phyloP scores from a whole-genome alignment of 257 asterid species.

The Euphrasia confusa region DNA sequence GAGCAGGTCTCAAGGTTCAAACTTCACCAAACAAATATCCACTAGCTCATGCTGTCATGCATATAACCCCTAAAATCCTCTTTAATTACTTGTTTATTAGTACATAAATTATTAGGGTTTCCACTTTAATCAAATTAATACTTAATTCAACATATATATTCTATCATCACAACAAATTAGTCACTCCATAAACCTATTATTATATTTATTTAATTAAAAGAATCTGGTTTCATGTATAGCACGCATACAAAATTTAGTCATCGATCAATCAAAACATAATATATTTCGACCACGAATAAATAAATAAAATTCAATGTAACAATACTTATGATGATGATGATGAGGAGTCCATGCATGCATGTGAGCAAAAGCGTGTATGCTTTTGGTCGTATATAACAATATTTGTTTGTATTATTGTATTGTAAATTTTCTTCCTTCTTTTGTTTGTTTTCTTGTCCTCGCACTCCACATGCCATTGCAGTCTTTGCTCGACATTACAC shows the following conservation, averaged over 20 bases:
- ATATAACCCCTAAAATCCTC: constrained; percentile 14
- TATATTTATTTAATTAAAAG: no score
- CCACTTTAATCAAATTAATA: no score
- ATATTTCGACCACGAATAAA: no score
- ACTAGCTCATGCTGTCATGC: not conserved
- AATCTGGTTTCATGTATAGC: no score
- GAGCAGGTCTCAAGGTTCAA: constrained; percentile 18
- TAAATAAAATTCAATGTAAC: not conserved
- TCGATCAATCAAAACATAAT: no score
- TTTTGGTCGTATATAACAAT: not conserved
- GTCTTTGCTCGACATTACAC: not conserved
- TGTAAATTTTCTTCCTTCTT: not conserved
- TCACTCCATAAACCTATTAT: no score
- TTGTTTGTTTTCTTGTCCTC: not conserved
- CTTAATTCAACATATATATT: no score
- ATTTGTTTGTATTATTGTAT: not conserved
- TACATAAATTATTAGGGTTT: constrained; percentile 1
- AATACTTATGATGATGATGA: constrained; percentile 4
- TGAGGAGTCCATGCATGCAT: constrained; percentile 17
- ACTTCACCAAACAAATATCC: constrained; percentile 8
- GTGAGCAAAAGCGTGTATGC: not conserved
- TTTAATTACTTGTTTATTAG: not conserved
- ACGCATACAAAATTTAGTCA: no score
- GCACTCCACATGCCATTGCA: not conserved
- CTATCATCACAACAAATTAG: no score